A percentile compares a stretch with the other conserved stretches of the same genome.
These are phyloP conservation scores for Tolypocladium capitatum DNA, from an alignment of 2,329 filamentous ascomycete species.

Conservation along the genomic window DNA sequence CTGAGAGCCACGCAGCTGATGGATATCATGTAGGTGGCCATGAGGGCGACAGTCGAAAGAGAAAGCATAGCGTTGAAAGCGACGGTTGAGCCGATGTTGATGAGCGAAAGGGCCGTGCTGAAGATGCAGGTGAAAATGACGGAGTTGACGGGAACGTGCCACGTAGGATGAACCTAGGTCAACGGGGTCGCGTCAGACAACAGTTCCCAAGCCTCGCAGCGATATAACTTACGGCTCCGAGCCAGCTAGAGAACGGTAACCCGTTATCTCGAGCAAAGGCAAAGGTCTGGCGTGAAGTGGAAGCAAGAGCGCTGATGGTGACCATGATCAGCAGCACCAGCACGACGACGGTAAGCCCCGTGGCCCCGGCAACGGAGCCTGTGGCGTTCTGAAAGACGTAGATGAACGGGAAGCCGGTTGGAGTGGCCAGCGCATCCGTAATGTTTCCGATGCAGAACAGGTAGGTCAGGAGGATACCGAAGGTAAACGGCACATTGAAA, in stretches of 20 bases:
- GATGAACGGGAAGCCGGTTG: constrained; percentile 14
- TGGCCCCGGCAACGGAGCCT: constrained; percentile 7
- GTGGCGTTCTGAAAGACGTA: constrained; percentile 15
- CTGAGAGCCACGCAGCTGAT: constrained; percentile 19
- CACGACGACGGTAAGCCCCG: constrained; percentile 14
- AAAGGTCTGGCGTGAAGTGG: constrained; percentile 16
- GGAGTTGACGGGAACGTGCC: constrained; percentile 19
- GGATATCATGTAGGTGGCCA: constrained; percentile 19
- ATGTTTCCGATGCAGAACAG: constrained; percentile 10
- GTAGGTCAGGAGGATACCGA: constrained; percentile 10
- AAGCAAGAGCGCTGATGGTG: constrained; percentile 15
- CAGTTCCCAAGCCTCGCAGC: not conserved
- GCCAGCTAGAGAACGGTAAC: constrained; percentile 8
- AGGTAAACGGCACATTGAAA: constrained; percentile 8
- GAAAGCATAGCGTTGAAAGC: constrained; percentile 22
- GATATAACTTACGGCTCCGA: constrained; percentile 3
- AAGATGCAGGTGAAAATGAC: constrained; percentile 15
- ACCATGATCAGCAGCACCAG: constrained; percentile 12
- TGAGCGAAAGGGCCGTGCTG: constrained; percentile 17
- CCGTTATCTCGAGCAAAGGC: constrained; percentile 22
- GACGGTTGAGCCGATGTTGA: constrained; percentile 18
- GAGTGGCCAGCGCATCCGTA: constrained; percentile 1
- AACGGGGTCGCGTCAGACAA: not conserved
- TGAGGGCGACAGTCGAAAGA: constrained; percentile 16
- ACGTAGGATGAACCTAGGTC: constrained; percentile 5